Evolutionary conservation across 108 stramenopile genomes (phyloP).

Genomic region (Nitzschia palea): DNA sequence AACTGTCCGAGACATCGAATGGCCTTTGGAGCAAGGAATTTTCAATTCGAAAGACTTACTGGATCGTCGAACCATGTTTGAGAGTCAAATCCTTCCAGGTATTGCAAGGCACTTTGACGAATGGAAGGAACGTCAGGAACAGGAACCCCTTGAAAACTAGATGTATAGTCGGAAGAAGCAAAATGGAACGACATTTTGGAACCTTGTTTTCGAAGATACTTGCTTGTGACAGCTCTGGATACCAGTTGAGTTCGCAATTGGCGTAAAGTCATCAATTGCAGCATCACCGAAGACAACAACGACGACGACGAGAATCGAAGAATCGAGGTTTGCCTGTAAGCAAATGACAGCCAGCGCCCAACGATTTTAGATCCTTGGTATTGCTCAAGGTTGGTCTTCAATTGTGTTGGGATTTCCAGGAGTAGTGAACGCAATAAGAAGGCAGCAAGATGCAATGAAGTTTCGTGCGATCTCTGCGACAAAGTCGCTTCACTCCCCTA

Average conservation of each 20-base stretch:
- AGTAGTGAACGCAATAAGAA: no score
- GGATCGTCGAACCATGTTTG: constrained; percentile 74
- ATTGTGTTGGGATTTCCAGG: no score
- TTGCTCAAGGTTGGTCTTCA: no score
- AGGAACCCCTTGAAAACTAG: constrained; percentile 66
- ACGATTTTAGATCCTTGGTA: no score
- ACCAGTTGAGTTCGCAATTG: background rate
- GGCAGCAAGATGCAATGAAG: no score
- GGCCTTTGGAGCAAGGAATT: no score
- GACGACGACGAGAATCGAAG: background rate
- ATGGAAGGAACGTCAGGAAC: constrained; percentile 47
- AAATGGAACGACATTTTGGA: constrained; percentile 60
- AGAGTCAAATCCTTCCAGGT: constrained; percentile 60
- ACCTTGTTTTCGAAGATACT: background rate
- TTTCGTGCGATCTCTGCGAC: no score
- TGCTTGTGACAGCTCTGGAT: background rate
- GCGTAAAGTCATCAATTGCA: background rate
- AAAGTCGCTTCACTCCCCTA: no score
- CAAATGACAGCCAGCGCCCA: no score
- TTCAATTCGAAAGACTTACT: no score
- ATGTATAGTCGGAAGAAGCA: constrained; percentile 68
- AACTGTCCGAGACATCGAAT: constrained; percentile 4
- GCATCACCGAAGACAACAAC: background rate
- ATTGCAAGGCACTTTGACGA: constrained; percentile 54
- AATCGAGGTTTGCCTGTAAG: no score